Evolutionary conservation across 2,329 filamentous ascomycete species (phyloP), one percentile per base, ranked within the genome.

Genomic region (Alternaria sp.): DNA sequence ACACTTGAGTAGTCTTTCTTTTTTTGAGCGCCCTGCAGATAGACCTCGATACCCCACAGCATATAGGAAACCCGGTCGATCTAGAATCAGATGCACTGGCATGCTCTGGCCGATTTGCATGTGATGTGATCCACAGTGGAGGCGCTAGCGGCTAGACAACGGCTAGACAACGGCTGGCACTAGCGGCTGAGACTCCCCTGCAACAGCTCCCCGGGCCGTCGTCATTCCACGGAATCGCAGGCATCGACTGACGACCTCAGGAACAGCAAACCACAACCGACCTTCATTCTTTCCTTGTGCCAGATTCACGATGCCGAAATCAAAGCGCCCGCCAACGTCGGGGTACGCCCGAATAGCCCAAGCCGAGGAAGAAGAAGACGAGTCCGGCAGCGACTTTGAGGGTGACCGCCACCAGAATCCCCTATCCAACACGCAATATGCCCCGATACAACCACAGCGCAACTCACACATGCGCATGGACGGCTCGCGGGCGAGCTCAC

Each of bases 261-360:
- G 37, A 6, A 63, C 51, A 49, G 51, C 58, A 62, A 41, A 58
- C 56, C 52, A 53, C 61, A 33, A 54, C 46, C 48, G 56, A 49
- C 52, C 33, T 40, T 37, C 29, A 51, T 40, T 46, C 53, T 28
- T 56, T 45, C 45, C 45, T 51, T 58, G 37, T 24, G 14, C 17
- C 6, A 17, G 13, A 14, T 2, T 13, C 31, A 60, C 56, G 29
- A 78, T 78, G 76, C 64, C 75, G 3, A 73, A 69, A 54, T 53
- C 59, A 13, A 69, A 72, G 53, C 58, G 80, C 57, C 80, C 81
- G 13, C 75, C 79, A 6, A 82, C 78, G 14, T 83, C 81, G 11
- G 82, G 82, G 49, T 84, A 84, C 64, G 82, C 81, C 42, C 79
- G 81, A 45, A 82, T 84, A 65, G 81, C 81, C n/a, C 81, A 83